Percentiles rank a stretch among this genome's conserved stretches.
phyloP scores from a whole-genome alignment of 2,329 filamentous ascomycete genomes.

The Trichoderma asperellum region DNA sequence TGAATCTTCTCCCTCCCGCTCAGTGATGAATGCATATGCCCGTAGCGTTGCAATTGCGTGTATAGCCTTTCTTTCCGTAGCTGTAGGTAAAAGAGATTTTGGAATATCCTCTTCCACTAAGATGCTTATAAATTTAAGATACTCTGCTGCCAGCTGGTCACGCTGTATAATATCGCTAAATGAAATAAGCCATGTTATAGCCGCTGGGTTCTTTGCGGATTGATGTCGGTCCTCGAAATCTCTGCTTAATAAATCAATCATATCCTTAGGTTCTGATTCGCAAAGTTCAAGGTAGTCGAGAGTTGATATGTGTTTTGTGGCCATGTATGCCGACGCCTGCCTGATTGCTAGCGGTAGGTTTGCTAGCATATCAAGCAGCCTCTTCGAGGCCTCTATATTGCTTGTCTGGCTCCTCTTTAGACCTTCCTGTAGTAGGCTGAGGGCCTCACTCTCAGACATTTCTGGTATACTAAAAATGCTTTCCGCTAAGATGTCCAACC shows the following conservation, averaged over 20 bases:
- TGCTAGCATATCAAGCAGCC: conserved; percentile 39
- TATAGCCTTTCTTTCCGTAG: neutral
- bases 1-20: conserved; percentile 29
- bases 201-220: conserved; percentile 39
- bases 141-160: conserved; percentile 36
- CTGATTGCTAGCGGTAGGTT: conserved; percentile 43
- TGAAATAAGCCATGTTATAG: conserved; percentile 43
- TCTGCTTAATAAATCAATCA: conserved; percentile 36
- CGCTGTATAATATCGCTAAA: conserved; percentile 39
- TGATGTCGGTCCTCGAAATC: conserved; percentile 39
- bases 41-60: conserved; percentile 33
- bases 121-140: conserved; percentile 39
- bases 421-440: conserved; percentile 32
- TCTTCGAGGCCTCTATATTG: conserved; percentile 30
- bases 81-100: conserved; percentile 33
- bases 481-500: conserved; percentile 19
- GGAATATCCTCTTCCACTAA: conserved; percentile 40
- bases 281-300: conserved; percentile 37
- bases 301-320: conserved; percentile 34
- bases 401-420: conserved; percentile 32
- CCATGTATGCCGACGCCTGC: conserved; percentile 45
- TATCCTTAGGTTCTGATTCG: conserved; percentile 31
- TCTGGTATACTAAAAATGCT: conserved; percentile 33
- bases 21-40: conserved; percentile 40
- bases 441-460: conserved; percentile 34